Evolutionary conservation across 768 basidiomycete species (phyloP), one percentile per base, ranked within the genome.

Genomic region (Agrocybe praecox): DNA sequence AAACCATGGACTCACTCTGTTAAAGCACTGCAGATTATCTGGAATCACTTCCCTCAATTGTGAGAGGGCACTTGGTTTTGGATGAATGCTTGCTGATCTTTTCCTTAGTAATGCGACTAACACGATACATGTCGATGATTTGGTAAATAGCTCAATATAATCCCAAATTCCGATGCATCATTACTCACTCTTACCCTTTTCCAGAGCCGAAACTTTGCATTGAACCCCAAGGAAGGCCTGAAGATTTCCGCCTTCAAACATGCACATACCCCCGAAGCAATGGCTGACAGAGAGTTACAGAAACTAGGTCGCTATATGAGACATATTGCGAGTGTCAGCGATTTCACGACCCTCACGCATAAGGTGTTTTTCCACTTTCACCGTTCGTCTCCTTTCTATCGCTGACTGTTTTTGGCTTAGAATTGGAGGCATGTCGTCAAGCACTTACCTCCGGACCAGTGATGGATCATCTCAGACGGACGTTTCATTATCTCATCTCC

Each of bases 71-170:
- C 15, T 50, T 19, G 23, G n/a, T 21, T 6, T 15, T 10, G 34
- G 23, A 42, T 50, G 2, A 12, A 24, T 22, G 36, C 22, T 26
- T 32, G 18, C 29, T 52, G 24, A 40, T 11, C 29, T 49, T 18
- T 52, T 51, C 46, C 44, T 21, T 40, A 90, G 88, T 67, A 76
- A 80, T 59, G 80, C 86, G 5, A 76, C 71, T 47, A 91, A 94
- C 68, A 94, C 93, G 0, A 86, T 96, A 40, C 93, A 96, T 63
- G 80, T 96, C 23, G 94, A 96, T 68, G 93, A 95, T 69, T 78
- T 96, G 46, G 86, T 87, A 59, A 57, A 80, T 67, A 12, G 2
- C 24, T 32, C 51, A 46, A 49, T 46, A 8, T 17, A 45, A 59
- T 11, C 47, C 62, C 33, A 53, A 44, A 45, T 33, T 45, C 17